A percentile compares a stretch with the other conserved stretches of the same genome.
Conservation (phyloP, 106 monocot species). For the Dendrobium catenatum region DNA sequence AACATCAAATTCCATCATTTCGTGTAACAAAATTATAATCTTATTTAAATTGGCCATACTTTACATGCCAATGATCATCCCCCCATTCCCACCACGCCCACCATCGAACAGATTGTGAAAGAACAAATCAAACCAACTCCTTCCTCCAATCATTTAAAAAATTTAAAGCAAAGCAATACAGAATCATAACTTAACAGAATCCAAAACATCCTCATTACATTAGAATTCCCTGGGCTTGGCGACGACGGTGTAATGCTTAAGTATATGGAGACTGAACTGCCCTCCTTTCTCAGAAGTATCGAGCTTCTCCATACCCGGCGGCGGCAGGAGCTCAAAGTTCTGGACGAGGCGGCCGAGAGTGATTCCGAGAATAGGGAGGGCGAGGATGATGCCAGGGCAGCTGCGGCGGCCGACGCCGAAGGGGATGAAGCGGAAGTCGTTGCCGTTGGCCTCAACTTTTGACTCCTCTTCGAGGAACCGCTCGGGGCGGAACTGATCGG, state of each 20-base stretch:
- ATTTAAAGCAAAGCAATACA: not conserved
- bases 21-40: too few relatives aligned
- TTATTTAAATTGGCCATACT: too few relatives aligned
- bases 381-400: slow-evolving; percentile 78
- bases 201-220: not conserved
- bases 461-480: slow-evolving; percentile 66
- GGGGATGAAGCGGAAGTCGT: slow-evolving; percentile 66
- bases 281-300: slow-evolving; percentile 78
- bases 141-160: not conserved
- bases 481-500: slow-evolving; percentile 72
- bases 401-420: slow-evolving; percentile 68
- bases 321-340: slow-evolving; percentile 72
- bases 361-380: slow-evolving; percentile 70
- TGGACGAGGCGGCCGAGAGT: slow-evolving; percentile 63
- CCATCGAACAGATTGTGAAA: too few relatives aligned
- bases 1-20: too few relatives aligned
- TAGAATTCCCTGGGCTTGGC: slow-evolving; percentile 46
- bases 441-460: slow-evolving; percentile 58
- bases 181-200: not conserved
- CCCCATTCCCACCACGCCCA: too few relatives aligned
- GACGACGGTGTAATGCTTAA: slow-evolving; percentile 76
- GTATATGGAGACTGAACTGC: slow-evolving; percentile 73
- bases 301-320: slow-evolving; percentile 49
- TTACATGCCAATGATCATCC: too few relatives aligned
- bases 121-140: not conserved